These are phyloP conservation scores for Candida ortonii DNA, from an alignment of 805 yeast species.

Conservation along the genomic window DNA sequence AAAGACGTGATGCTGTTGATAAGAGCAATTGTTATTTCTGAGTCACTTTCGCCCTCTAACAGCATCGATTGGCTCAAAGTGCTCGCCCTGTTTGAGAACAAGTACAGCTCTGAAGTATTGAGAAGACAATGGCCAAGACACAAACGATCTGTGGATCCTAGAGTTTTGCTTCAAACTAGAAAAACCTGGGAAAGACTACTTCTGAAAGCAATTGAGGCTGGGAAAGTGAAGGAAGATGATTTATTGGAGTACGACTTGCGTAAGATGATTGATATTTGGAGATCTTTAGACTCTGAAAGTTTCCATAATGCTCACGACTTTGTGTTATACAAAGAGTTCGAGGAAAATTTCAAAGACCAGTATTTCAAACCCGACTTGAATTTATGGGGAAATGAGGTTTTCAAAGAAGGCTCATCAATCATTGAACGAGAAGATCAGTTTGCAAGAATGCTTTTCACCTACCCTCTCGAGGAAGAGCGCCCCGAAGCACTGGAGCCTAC, in stretches of 20 bases:
- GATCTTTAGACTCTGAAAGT: conserved; percentile 37
- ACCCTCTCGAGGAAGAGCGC: conserved; percentile 24
- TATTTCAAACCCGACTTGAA: conserved; percentile 36
- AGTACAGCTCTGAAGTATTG: conserved; percentile 41
- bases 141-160: conserved; percentile 54
- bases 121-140: conserved; percentile 70
- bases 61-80: conserved; percentile 66
- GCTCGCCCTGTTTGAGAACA: conserved; percentile 44
- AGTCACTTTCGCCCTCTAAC: conserved; percentile 51
- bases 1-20: conserved; percentile 54
- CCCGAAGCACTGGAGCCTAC: conserved; percentile 20
- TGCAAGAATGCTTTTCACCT: conserved; percentile 44
- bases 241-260: conserved; percentile 49
- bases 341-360: conserved; percentile 48
- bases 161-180: conserved; percentile 52
- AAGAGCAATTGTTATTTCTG: conserved; percentile 64
- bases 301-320: conserved; percentile 28
- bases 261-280: conserved; percentile 64
- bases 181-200: conserved; percentile 68
- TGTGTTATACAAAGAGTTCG: conserved; percentile 36
- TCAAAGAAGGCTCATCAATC: conserved; percentile 58
- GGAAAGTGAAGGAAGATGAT: conserved; percentile 46
- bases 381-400: conserved; percentile 36
- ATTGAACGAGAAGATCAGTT: conserved; percentile 62
- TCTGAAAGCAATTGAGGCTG: conserved; percentile 55